phyloP scores from a whole-genome alignment of 148 eudicot genomes.

The Bassia scoparia region DNA sequence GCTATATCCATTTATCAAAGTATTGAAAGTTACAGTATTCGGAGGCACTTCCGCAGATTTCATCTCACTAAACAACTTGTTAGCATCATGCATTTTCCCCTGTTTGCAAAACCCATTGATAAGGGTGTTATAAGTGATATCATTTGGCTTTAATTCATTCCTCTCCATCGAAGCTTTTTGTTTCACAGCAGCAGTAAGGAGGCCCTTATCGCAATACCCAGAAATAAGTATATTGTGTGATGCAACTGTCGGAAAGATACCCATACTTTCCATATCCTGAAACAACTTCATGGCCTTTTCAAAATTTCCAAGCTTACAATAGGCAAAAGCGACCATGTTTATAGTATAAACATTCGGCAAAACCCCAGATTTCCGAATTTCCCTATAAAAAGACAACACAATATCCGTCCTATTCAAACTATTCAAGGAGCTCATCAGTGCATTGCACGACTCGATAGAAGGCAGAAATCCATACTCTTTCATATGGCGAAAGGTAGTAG shows the following conservation, averaged over 20 bases:
- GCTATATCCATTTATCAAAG: slow-evolving; percentile 58
- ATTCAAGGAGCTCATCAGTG: slow-evolving; percentile 53
- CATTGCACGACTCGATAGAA: slow-evolving; percentile 69
- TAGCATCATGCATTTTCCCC: slow-evolving; percentile 62
- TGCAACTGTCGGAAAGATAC: slow-evolving; percentile 38
- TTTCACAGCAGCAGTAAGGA: slow-evolving; percentile 48
- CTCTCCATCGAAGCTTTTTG: slow-evolving; percentile 56
- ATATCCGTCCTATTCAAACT: slow-evolving; percentile 51
- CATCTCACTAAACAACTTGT: slow-evolving; percentile 63
- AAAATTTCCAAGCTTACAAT: slow-evolving; percentile 47
- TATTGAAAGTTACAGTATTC: slow-evolving; percentile 55
- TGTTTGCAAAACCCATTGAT: slow-evolving; percentile 67
- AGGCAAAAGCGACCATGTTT: slow-evolving; percentile 62
- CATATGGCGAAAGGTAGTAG: slow-evolving; percentile 45
- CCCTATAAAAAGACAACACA: slow-evolving; percentile 45
- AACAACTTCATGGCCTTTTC: slow-evolving; percentile 58
- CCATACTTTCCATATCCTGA: slow-evolving; percentile 49
- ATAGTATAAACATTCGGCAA: slow-evolving; percentile 60
- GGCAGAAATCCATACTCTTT: slow-evolving; percentile 74
- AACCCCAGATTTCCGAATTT: slow-evolving; percentile 40
- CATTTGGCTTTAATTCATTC: slow-evolving; percentile 47
- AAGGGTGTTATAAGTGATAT: slow-evolving; percentile 60
- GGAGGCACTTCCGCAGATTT: slow-evolving; percentile 45
- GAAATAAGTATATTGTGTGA: slow-evolving; percentile 56
- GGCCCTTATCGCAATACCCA: slow-evolving; percentile 54